phyloP scores from a whole-genome alignment of 192 early-diverging fungal genomes.

The Allomyces arbusculus region DNA sequence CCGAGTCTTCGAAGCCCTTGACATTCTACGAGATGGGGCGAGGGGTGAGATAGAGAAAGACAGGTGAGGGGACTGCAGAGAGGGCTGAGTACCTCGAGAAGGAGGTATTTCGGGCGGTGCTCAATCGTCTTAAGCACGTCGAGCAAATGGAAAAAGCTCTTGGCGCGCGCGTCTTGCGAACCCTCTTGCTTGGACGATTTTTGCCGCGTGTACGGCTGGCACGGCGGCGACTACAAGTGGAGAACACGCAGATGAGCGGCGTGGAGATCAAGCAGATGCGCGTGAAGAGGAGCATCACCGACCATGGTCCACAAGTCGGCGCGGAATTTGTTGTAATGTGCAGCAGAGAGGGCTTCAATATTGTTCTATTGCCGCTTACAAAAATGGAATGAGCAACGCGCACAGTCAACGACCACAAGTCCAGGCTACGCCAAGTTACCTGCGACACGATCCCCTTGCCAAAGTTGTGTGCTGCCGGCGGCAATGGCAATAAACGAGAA shows the following conservation, averaged over 20 bases:
- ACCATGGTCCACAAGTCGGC: neutral
- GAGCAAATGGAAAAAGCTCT: neutral
- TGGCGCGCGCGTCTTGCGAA: neutral
- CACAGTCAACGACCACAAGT: no score
- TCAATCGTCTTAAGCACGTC: neutral
- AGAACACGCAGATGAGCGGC: neutral
- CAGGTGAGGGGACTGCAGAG: no score
- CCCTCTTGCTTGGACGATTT: neutral
- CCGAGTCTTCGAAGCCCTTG: neutral
- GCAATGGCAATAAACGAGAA: no score
- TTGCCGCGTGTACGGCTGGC: neutral
- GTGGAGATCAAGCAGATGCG: neutral
- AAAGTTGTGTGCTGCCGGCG: no score
- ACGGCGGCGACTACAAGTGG: neutral
- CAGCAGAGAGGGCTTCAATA: neutral
- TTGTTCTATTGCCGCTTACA: no score
- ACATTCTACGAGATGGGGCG: neutral
- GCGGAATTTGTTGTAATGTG: neutral
- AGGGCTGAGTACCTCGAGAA: neutral
- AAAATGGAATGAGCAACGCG: no score
- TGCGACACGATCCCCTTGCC: no score
- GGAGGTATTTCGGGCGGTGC: neutral
- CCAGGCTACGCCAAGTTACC: no score
- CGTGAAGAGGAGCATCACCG: no score
- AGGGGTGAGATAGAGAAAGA: no score